phyloP scores from a whole-genome alignment of 202 grass and related monocot species.

The Schoenoplectus tabernaemontani region DNA sequence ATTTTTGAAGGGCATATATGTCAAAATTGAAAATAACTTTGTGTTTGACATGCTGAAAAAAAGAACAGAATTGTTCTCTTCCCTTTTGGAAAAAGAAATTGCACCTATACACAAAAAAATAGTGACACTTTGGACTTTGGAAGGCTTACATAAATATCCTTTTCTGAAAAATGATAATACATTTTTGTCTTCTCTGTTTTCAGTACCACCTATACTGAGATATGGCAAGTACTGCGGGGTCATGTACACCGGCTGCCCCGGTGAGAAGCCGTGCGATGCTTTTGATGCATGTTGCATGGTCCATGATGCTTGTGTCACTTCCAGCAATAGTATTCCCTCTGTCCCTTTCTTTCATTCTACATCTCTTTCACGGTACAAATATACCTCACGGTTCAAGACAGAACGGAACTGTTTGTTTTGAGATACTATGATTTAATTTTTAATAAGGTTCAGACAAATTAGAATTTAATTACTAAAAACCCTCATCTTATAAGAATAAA shows the following conservation, averaged over 20 bases:
- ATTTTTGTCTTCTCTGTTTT: constrained; percentile 1
- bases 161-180: background rate
- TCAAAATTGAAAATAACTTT: background rate
- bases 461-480: too few relatives aligned
- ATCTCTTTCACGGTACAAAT: background rate
- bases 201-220: constrained; percentile 73
- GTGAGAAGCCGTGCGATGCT: constrained; percentile 94
- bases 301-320: constrained; percentile 76
- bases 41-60: background rate
- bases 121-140: constrained; percentile 14
- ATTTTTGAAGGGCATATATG: background rate
- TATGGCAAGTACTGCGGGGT: constrained; percentile 96
- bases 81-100: background rate
- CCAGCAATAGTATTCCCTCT: constrained; percentile 40
- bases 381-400: background rate
- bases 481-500: too few relatives aligned
- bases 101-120: background rate
- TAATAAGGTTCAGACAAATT: too few relatives aligned
- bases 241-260: constrained; percentile 80
- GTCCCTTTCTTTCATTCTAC: background rate
- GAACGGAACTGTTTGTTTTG: too few relatives aligned
- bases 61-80: background rate
- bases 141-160: background rate
- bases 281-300: constrained; percentile 93
- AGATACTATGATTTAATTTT: background rate